phyloP scores from a whole-genome alignment of 169 alveolate species.

The Eimeria maxima region DNA sequence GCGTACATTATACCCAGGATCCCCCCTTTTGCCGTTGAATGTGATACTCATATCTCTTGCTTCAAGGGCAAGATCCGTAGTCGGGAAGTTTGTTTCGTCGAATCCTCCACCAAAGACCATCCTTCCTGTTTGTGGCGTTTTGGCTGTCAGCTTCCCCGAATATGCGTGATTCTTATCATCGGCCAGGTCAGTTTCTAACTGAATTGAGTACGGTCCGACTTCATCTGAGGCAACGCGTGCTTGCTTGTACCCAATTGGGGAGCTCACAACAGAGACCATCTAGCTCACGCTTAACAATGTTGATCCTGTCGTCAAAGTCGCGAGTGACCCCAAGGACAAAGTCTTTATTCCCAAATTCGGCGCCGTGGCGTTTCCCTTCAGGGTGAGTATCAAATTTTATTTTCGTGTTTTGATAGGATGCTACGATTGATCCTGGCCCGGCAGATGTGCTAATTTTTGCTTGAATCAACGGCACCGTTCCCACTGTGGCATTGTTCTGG shows the following conservation, averaged over 20 bases:
- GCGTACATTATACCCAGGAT: constrained; percentile 22
- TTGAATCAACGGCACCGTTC: constrained; percentile 5
- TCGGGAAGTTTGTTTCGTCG: constrained; percentile 39
- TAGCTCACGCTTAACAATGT: constrained; percentile 33
- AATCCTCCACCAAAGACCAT: constrained; percentile 63
- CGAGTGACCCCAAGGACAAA: constrained; percentile 48
- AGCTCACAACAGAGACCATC: background rate
- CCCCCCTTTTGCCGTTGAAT: constrained; percentile 32
- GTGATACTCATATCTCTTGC: constrained; percentile 56
- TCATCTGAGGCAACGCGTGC: constrained; percentile 20
- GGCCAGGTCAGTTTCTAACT: constrained; percentile 58
- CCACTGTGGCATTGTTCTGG: background rate
- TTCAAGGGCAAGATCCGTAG: constrained; percentile 8
- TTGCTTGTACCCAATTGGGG: background rate
- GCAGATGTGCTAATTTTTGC: background rate
- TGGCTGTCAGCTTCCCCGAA: constrained; percentile 50
- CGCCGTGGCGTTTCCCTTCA: constrained; percentile 59
- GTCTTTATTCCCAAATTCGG: constrained; percentile 15
- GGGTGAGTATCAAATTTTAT: constrained; percentile 28
- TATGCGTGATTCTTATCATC: constrained; percentile 61
- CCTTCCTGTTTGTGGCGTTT: constrained; percentile 23
- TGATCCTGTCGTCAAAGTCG: constrained; percentile 73
- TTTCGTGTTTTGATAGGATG: constrained; percentile 1
- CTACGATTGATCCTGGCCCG: constrained; percentile 64
- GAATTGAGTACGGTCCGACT: background rate